Evolutionary conservation across 164 flowering plant genomes (phyloP).

Genomic region (Nymphaea colorata): DNA sequence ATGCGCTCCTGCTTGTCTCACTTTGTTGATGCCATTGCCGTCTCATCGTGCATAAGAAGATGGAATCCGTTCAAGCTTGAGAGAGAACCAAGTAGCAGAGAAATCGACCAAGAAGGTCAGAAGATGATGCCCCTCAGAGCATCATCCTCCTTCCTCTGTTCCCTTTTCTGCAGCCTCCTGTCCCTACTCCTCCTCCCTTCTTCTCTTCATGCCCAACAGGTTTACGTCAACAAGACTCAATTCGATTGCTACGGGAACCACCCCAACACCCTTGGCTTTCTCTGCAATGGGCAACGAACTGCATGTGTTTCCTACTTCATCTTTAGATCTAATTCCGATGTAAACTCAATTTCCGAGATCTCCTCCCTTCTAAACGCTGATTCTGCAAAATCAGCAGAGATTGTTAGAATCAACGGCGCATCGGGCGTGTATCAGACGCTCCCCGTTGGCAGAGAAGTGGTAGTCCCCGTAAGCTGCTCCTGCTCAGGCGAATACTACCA

Average conservation of each 20-base stretch:
- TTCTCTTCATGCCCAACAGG: constrained; percentile 26
- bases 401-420: constrained; percentile 33
- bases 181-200: not conserved
- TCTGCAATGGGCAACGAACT: constrained; percentile 30
- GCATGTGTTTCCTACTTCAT: constrained; percentile 43
- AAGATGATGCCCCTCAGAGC: not conserved
- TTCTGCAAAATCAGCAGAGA: constrained; percentile 27
- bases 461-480: constrained; percentile 54
- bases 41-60: too few relatives aligned
- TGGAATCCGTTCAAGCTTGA: too few relatives aligned
- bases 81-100: too few relatives aligned
- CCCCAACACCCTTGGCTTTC: constrained; percentile 30
- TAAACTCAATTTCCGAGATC: constrained; percentile 28
- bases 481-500: constrained; percentile 39
- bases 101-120: not conserved
- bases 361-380: constrained; percentile 23
- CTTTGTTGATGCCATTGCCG: too few relatives aligned
- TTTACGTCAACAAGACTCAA: constrained; percentile 41
- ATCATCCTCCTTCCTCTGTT: not conserved
- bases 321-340: constrained; percentile 33
- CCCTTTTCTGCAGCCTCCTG: constrained; percentile 1
- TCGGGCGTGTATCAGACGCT: constrained; percentile 15
- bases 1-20: too few relatives aligned
- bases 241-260: constrained; percentile 24
- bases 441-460: constrained; percentile 19